Conservation (phyloP, 306 rosid genomes). For the Pterocarpus santalinus region DNA sequence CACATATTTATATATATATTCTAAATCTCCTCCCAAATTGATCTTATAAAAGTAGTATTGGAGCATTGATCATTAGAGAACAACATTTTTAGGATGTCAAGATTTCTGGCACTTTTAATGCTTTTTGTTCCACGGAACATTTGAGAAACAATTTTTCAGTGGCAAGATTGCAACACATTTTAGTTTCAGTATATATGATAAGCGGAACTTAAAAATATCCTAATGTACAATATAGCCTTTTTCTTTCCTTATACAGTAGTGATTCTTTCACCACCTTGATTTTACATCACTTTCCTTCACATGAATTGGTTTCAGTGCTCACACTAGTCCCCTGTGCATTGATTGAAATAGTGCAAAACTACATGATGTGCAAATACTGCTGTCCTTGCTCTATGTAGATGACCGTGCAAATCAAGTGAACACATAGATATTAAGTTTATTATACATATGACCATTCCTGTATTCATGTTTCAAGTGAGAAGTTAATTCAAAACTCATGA, state of each 20-base stretch:
- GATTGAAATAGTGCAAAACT: not conserved
- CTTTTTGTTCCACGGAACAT: slow-evolving; percentile 5
- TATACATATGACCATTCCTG: slow-evolving; percentile 7
- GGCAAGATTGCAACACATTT: not conserved
- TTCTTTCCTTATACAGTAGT: not conserved
- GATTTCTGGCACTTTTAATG: not conserved
- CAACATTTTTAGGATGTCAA: slow-evolving; percentile 2
- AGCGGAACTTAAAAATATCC: not conserved
- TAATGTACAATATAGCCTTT: not conserved
- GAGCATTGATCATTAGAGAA: not conserved
- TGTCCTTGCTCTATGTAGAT: slow-evolving; percentile 1
- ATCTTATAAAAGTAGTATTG: not conserved
- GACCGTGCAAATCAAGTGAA: slow-evolving; percentile 10
- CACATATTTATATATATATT: not conserved
- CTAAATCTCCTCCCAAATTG: not conserved
- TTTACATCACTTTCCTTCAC: slow-evolving; percentile 14
- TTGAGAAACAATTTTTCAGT: not conserved
- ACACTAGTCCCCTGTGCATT: not conserved
- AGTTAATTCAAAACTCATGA: slow-evolving; percentile 33
- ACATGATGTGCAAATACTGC: slow-evolving; percentile 3
- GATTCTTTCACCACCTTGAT: slow-evolving; percentile 13
- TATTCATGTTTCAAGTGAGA: slow-evolving; percentile 11
- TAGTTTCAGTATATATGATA: too few species aligned
- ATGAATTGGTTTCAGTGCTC: slow-evolving; percentile 8
- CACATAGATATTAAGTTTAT: slow-evolving; percentile 6